These are phyloP conservation scores for Geranium incanum DNA, from an alignment of 441 rosid genomes.

Conservation along the genomic window DNA sequence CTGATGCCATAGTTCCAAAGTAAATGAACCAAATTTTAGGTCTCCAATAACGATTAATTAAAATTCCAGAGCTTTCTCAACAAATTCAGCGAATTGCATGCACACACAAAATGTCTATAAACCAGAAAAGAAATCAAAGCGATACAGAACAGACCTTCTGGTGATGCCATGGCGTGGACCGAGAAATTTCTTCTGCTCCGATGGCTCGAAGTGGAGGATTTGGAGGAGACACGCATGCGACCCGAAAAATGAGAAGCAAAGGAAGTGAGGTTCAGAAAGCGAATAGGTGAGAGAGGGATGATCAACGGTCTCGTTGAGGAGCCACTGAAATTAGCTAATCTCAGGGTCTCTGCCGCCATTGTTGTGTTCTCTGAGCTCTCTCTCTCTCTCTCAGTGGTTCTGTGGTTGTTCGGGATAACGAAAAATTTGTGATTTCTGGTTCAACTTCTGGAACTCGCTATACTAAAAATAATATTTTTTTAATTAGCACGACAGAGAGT, in stretches of 20 bases:
- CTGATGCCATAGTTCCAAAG: background rate
- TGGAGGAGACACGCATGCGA: background rate
- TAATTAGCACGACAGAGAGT: background rate
- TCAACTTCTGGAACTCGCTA: background rate
- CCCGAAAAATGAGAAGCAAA: background rate
- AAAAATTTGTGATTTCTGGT: background rate
- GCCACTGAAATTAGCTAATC: background rate
- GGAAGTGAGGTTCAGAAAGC: background rate
- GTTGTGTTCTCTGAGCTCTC: background rate
- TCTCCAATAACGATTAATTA: too few relatives aligned
- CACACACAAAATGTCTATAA: too few relatives aligned
- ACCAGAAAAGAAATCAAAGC: too few relatives aligned
- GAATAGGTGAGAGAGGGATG: background rate
- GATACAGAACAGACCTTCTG: background rate
- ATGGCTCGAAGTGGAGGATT: background rate
- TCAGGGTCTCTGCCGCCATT: background rate
- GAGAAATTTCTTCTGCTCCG: background rate
- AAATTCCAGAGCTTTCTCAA: too few relatives aligned
- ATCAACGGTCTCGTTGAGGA: background rate
- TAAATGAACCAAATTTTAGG: too few relatives aligned
- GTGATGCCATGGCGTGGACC: background rate
- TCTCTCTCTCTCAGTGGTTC: background rate
- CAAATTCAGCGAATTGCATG: too few relatives aligned
- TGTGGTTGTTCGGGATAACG: background rate
- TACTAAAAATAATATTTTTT: too few relatives aligned